Evolutionary conservation across 257 asterid genomes (phyloP), one percentile per base, ranked within the genome.

Genomic region (Rhazya stricta): DNA sequence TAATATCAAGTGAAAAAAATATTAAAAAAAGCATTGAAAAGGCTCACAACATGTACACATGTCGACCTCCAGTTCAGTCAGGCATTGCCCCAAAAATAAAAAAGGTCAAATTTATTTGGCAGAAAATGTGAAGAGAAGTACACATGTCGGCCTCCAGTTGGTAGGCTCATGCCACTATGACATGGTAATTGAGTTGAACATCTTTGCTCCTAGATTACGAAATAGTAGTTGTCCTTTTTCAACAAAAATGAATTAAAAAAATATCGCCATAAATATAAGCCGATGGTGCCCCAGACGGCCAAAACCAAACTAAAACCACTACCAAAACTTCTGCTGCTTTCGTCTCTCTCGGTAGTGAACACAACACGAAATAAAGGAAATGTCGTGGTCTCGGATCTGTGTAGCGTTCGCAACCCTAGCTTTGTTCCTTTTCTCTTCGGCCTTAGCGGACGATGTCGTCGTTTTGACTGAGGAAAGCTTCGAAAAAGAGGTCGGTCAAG

Each of bases 401-500:
- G 32, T 77, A 32, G 71, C 83, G 5, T 57, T 83, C 43, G 84
- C 75, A 81, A 32, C 80, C 73, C 27, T 87, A 34, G 79, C 85
- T 60, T 61, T 87, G 63, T 76, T 86, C 57, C 77, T 82, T 34
- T 77, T 85, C 53, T 85, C 86, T 29, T 80, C 91, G 58, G 89
- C 82, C 11, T 70, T 79, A 25, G 91, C 94, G 2, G 96, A 88
- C 5, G 98, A 88, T 71, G 96, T 90, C 73, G 79, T 91, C 23
- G 93, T 92, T 73, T 79, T 92, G 87, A 92, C 98, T 68, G 93
- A 87, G 75, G 93, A 87, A 8, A 92, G 88, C 85, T 92, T 92
- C 78, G 96, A 92, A 71, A 87, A 92, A 46, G 94, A 91, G 83
- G 93, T 92, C 82, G 97, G 98, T 72, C 91, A 88, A 78, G 94